A percentile compares a stretch with the other conserved stretches of the same genome.
phyloP scores from a whole-genome alignment of 345 rosid species.

The Camelina neglecta region DNA sequence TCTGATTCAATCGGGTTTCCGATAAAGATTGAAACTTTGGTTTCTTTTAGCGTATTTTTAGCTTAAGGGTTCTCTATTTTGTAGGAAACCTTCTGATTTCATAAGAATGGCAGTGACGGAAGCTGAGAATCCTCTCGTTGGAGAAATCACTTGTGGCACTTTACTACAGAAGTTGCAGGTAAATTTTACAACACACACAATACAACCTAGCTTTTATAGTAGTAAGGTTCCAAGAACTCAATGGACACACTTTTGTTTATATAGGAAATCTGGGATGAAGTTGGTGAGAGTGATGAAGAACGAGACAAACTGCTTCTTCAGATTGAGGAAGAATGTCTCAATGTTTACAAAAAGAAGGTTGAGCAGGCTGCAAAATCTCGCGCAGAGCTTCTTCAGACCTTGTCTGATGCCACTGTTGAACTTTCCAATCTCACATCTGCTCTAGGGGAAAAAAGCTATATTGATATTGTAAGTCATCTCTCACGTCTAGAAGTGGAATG shows the following conservation, averaged over 20 bases:
- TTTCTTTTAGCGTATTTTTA: too few species aligned
- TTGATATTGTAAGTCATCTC: constrained; percentile 63
- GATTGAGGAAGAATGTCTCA: constrained; percentile 90
- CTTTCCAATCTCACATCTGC: constrained; percentile 76
- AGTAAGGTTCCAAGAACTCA: constrained; percentile 4
- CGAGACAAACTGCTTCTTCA: constrained; percentile 94
- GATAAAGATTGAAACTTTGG: too few species aligned
- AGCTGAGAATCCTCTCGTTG: constrained; percentile 74
- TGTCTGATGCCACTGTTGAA: constrained; percentile 85
- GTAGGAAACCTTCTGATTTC: constrained; percentile 45
- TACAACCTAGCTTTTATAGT: not conserved
- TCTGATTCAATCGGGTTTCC: too few species aligned
- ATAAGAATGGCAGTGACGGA: constrained; percentile 69
- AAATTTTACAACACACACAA: not conserved
- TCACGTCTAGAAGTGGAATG: constrained; percentile 7
- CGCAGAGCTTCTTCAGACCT: constrained; percentile 80
- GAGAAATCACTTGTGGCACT: constrained; percentile 84
- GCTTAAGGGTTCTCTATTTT: not conserved
- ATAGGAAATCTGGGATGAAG: constrained; percentile 99
- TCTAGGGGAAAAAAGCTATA: constrained; percentile 77
- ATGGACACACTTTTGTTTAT: constrained; percentile 1
- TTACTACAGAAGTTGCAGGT: constrained; percentile 91
- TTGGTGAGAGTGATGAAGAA: constrained; percentile 93
- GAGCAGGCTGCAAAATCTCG: constrained; percentile 86
- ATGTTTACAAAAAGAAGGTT: constrained; percentile 94